phyloP scores from a whole-genome alignment of 2,329 filamentous ascomycete genomes.

The Aspergillus uvarum region DNA sequence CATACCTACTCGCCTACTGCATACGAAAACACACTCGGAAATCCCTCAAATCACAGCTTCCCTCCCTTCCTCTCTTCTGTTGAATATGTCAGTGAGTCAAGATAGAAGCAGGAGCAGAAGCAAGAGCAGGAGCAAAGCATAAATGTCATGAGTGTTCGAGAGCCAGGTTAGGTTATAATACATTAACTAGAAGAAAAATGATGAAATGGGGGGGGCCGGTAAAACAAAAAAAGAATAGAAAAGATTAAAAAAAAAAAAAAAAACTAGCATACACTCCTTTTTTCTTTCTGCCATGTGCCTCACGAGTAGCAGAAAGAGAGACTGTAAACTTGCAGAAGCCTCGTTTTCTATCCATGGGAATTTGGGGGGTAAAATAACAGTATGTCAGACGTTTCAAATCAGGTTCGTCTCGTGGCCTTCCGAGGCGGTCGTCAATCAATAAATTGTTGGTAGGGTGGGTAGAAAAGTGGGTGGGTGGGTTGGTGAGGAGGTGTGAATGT shows the following conservation, averaged over 20 bases:
- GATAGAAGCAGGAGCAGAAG: background rate
- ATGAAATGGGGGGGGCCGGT: too few species aligned
- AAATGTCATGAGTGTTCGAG: background rate
- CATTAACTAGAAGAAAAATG: background rate
- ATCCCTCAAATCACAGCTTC: too few species aligned
- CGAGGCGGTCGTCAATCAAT: background rate
- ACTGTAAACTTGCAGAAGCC: background rate
- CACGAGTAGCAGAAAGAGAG: too few species aligned
- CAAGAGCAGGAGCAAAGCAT: background rate
- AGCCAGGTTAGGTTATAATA: background rate
- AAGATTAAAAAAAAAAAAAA: background rate
- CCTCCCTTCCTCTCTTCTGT: too few species aligned
- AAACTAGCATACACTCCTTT: constrained; percentile 1
- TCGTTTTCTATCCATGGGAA: background rate
- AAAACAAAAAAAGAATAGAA: background rate
- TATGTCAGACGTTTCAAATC: background rate
- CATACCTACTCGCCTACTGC: too few species aligned
- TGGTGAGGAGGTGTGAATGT: background rate
- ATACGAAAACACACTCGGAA: too few species aligned
- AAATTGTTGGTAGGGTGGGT: background rate
- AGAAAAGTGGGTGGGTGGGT: background rate
- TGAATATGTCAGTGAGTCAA: too few species aligned
- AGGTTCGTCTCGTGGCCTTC: background rate
- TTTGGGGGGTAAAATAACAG: too few species aligned
- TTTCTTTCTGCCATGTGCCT: too few species aligned